phyloP scores from a whole-genome alignment of 2,329 filamentous ascomycete species.

The Phaeosphaeriaceae sp. region DNA sequence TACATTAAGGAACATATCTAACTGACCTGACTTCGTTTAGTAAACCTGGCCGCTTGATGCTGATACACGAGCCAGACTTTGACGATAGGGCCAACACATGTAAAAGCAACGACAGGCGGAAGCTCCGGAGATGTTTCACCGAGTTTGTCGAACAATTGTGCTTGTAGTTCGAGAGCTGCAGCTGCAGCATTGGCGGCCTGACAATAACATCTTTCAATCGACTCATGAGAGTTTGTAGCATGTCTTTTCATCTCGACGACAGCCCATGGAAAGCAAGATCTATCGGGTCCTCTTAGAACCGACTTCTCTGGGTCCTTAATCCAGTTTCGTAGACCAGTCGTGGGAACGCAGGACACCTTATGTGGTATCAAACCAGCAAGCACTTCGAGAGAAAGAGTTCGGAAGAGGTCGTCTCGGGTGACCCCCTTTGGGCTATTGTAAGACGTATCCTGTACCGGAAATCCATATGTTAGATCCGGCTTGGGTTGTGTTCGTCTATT shows the following conservation, averaged over 20 bases:
- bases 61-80: slow-evolving; percentile 17
- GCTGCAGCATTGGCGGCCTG: slow-evolving; percentile 16
- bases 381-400: slow-evolving; percentile 1
- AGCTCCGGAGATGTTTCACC: background rate
- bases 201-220: slow-evolving; percentile 11
- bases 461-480: slow-evolving; percentile 13
- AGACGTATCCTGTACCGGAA: slow-evolving; percentile 1
- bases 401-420: slow-evolving; percentile 3
- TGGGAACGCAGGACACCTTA: slow-evolving; percentile 7
- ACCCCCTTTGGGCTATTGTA: background rate
- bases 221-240: background rate
- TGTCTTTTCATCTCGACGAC: slow-evolving; percentile 12
- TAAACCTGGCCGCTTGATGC: background rate
- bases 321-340: slow-evolving; percentile 7
- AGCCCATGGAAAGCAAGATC: slow-evolving; percentile 16
- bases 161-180: slow-evolving; percentile 12
- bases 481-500: slow-evolving; percentile 4
- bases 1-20: background rate
- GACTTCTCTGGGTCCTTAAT: background rate
- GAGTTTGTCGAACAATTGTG: slow-evolving; percentile 6
- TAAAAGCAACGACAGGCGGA: slow-evolving; percentile 12
- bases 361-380: slow-evolving; percentile 1
- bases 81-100: slow-evolving; percentile 12
- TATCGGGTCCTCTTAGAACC: background rate
- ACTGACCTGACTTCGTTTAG: slow-evolving; percentile 3